phyloP scores from a whole-genome alignment of 768 basidiomycete species.

The Lactarius deliciosus region DNA sequence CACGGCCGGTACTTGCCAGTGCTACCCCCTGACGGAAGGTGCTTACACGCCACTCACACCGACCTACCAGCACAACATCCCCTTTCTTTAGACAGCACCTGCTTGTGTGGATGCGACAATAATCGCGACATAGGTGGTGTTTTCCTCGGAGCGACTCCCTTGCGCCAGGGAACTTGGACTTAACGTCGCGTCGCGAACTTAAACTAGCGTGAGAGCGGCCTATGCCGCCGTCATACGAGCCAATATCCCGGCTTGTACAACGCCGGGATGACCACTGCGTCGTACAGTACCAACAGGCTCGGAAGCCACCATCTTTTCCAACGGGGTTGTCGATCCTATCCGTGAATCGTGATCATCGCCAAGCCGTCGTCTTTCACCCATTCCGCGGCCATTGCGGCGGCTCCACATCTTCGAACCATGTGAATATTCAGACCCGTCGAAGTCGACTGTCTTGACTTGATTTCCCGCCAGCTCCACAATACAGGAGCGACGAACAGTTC shows the following conservation, averaged over 20 bases:
- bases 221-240: not conserved
- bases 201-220: not conserved
- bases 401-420: not conserved
- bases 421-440: not conserved
- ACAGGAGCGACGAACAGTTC: not conserved
- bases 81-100: not conserved
- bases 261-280: not conserved
- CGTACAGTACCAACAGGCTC: not conserved
- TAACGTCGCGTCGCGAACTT: not conserved
- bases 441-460: not conserved
- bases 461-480: not conserved
- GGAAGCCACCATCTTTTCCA: not conserved
- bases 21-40: too few species aligned
- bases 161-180: not conserved
- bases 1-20: too few species aligned
- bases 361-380: not conserved
- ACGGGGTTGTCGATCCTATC: not conserved
- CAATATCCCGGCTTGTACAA: not conserved
- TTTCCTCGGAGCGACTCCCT: not conserved
- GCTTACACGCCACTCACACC: not conserved
- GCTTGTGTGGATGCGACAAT: too few species aligned
- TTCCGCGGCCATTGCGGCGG: not conserved
- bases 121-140: not conserved
- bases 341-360: not conserved
- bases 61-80: not conserved